These are phyloP conservation scores for Alternaria viburni DNA, from an alignment of 2,329 filamentous ascomycete species.

Conservation along the genomic window DNA sequence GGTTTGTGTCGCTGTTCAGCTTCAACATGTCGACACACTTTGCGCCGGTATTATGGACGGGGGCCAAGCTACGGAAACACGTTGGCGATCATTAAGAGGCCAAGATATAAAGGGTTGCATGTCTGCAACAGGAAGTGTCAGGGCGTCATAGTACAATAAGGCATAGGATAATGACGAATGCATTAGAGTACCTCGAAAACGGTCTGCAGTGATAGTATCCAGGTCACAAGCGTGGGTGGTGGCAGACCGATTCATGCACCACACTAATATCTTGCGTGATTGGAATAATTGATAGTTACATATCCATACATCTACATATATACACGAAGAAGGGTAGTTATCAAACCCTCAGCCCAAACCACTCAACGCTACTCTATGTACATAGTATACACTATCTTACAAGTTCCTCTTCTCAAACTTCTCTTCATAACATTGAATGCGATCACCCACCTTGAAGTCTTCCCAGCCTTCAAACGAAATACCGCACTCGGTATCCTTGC, in stretches of 20 bases:
- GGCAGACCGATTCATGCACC: background rate
- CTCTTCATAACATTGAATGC: conserved; percentile 87
- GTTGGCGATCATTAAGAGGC: conserved; percentile 20
- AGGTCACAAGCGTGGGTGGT: background rate
- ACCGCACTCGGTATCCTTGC: conserved; percentile 92
- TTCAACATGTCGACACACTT: conserved; percentile 59
- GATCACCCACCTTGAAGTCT: conserved; percentile 79
- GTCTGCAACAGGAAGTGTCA: background rate
- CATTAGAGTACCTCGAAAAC: background rate
- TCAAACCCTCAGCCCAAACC: background rate
- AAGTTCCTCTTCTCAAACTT: conserved; percentile 70
- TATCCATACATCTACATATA: background rate
- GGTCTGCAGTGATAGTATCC: background rate
- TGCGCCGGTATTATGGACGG: conserved; percentile 59
- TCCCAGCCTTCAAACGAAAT: conserved; percentile 83
- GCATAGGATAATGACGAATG: background rate
- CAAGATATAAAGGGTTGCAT: background rate
- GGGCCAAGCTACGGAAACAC: conserved; percentile 53
- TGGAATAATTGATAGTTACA: background rate
- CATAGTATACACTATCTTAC: conserved; percentile 32
- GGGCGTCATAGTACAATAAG: background rate
- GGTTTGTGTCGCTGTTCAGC: conserved; percentile 61
- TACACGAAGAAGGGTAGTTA: background rate
- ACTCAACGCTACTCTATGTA: background rate
- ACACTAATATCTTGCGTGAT: background rate